Evolutionary conservation across 2,329 filamentous ascomycete species (phyloP).

Genomic region (Penicillium verrucosum): DNA sequence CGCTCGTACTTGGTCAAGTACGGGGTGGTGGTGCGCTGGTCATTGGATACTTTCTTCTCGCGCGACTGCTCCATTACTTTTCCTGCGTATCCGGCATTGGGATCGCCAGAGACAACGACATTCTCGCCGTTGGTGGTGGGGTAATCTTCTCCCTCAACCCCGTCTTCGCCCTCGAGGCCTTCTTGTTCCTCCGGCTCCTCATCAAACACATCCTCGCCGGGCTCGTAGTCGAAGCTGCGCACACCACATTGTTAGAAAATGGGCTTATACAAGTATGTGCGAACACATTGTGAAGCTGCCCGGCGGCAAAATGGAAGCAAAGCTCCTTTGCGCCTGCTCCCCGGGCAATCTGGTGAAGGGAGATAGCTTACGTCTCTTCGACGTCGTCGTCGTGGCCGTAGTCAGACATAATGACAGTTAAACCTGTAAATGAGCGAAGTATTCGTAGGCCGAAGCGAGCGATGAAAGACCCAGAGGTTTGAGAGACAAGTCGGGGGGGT

Average conservation of each 20-base stretch:
- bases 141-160: slow-evolving; percentile 48
- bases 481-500: slow-evolving; percentile 15
- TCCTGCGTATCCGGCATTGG: slow-evolving; percentile 46
- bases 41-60: slow-evolving; percentile 85
- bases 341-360: slow-evolving; percentile 6
- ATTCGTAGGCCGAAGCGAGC: slow-evolving; percentile 11
- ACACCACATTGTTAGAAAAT: slow-evolving; percentile 25
- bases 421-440: slow-evolving; percentile 9
- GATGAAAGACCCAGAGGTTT: slow-evolving; percentile 18
- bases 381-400: slow-evolving; percentile 66
- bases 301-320: slow-evolving; percentile 5
- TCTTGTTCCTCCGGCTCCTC: slow-evolving; percentile 60
- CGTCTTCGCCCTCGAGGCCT: slow-evolving; percentile 53
- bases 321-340: slow-evolving; percentile 13
- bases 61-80: slow-evolving; percentile 58
- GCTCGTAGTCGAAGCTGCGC: slow-evolving; percentile 50
- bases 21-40: slow-evolving; percentile 85
- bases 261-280: slow-evolving; percentile 10
- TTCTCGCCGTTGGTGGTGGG: slow-evolving; percentile 40
- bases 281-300: slow-evolving; percentile 4
- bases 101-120: slow-evolving; percentile 50
- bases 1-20: slow-evolving; percentile 99
- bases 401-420: slow-evolving; percentile 61
- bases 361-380: slow-evolving; percentile 52
- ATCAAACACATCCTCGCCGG: slow-evolving; percentile 63